Base-by-base conservation (phyloP, 2,329 filamentous ascomycete genomes). In the Colletotrichum costaricense region DNA sequence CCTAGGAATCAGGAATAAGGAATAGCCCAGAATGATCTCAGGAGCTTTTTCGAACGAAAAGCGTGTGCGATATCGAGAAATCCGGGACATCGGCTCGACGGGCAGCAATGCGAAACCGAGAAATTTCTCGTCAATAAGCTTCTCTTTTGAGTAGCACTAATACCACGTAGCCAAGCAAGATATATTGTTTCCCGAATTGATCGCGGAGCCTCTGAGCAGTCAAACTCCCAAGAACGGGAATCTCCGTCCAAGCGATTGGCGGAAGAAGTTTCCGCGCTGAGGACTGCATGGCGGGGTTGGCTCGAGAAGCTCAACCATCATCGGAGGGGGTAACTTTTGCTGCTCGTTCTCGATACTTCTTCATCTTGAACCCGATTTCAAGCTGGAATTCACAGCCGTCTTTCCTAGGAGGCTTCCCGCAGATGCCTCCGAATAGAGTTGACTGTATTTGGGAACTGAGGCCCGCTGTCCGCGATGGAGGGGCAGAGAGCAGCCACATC, bases 261-360 rank as follows among this genome's bases (percentile, higher is more conserved):
- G 67, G 70, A 73, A 70, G 22, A 22, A 49, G 28, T 62, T 49
- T 60, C 46, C 67, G 56, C 67, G 28, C 19, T 7, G 46, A 16
- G 30, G 22, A 33, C 16, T 16, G 35, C 33, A n/a, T 30, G 33
- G 68, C 63, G 63, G 55, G 68, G 46, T 28, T 12, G 16, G 12
- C n/a, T 57, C 49, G 49, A 11, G 16, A 33, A 24, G 54, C 24
- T 5, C 46, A 12, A 16, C 67, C 16, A 16, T 38, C 4, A 46
- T 58, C 38, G 30, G 69, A n/a, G 58, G n/a, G 11, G 54, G 11
- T 19, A 24, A 42, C 8, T 7, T 33, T 4, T n/a, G 12, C 38
- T 30, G 22, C 28, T 58, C 4, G 7, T 19, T 26, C 1, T 1
- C 9, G 7, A 12, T 26, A 38, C 38, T 2, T 22, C 52, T 22